Evolutionary conservation across 2,329 filamentous ascomycete genomes (phyloP), one percentile per base, ranked within the genome.

Genomic region (Epichloe amarillans): DNA sequence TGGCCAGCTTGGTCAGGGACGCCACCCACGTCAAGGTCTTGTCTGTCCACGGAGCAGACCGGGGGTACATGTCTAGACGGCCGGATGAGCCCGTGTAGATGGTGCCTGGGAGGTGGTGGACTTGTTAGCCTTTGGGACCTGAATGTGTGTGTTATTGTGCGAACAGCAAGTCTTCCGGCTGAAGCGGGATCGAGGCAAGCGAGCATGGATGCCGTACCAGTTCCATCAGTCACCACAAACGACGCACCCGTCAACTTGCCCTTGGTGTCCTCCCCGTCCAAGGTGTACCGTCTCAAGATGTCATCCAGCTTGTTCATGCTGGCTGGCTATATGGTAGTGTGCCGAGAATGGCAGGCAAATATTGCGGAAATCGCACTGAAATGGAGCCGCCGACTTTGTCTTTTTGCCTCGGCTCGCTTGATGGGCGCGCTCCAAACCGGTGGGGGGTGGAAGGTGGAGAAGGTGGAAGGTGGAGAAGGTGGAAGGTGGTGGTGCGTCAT

Each of bases 1-100:
- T 69, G 43, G 68, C 55, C n/a, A 73, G 58, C 57, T 73, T 72
- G 52, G 69, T 72, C 57, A 71, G 52, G n/a, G 70, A 72, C 8
- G 69, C 70, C 12, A 65, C 58, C 58, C 61, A 69, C 19, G 62
- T 61, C 43, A 72, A 64, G 1, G 69, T 62, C 39, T 62, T 53
- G 1, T 54, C 46, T 2, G 53, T 54, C 57, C 69, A 73, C 0
- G 56, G 51, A 0, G 56, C 51, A 1, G 69, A 63, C 21, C 54
- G 49, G 2, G 2, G 21, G 15, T 62, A 54, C n/a, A 68, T 55
- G 39, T 56, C 61, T 37, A 61, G 61, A 6, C 66, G 64, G 5
- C 70, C 70, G 2, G 68, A 62, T 0, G 65, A 59, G 41, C 65
- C 66, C 26, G 60, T 58, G 54, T 66, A 71, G 15, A 71, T 45